Evolutionary conservation across 352 stramenopile genomes (phyloP), one percentile per base, ranked within the genome.

Genomic region (Pythium oligandrum): DNA sequence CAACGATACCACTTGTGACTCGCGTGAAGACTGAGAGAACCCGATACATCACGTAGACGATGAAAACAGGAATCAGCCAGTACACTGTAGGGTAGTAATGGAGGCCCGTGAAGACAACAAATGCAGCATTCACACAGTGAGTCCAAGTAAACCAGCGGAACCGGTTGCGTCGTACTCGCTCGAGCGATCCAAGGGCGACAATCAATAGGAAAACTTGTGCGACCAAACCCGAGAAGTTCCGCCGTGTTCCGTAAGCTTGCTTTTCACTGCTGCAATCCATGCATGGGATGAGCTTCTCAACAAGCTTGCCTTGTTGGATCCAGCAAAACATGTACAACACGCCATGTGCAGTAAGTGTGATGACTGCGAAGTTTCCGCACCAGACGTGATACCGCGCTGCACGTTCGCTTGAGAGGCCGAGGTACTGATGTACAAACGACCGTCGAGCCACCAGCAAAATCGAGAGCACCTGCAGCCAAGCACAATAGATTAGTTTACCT

Each of bases 11-110:
- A 47, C 49, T 57, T 4, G 45, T 38, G 3, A 31, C 34, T 7
- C 59, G 59, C 32, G 59, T 58, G 44, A 80, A 72, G 10, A 65
- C 48, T 6, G 81, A 88, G 7, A 82, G 50, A 4, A 72, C 51
- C 33, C 81, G 74, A 50, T 91, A 88, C 34, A 86, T 64, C n/a
- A 67, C 59, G 60, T 87, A 88, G 17, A 76, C 48, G 11, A 88
- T 40, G 49, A 87, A 55, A 7, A 67, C 57, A 3, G 76, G 73
- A 2, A 75, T 46, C 37, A 90, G 58, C 81, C 81, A 91, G 48
- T 76, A 84, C 6, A 58, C 68, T 2, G 75, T 54, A 4, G 76
- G 63, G 55, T 88, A 87, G 63, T 91, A 90, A 55, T 90, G 81
- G 37, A 89, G 30, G n/a, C 59, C 72, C 9, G 74, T 75, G 26